Evolutionary conservation across 2,329 filamentous ascomycete species (phyloP).

Genomic region (Coleophoma eucalyptorum): DNA sequence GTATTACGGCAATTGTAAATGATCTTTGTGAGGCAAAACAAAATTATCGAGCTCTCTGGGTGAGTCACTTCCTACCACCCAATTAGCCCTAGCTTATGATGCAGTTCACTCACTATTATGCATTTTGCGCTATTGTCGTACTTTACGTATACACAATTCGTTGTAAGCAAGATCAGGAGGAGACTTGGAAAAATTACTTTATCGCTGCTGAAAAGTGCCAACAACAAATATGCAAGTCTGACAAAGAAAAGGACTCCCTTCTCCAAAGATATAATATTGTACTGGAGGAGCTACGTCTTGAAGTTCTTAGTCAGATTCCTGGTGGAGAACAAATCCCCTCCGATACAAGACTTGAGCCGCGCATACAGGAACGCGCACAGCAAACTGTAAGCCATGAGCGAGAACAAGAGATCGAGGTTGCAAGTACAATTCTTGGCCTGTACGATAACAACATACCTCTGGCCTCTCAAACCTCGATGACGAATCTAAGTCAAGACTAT

Average conservation of each 20-base stretch:
- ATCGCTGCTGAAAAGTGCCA: conserved; percentile 36
- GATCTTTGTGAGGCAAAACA: conserved; percentile 30
- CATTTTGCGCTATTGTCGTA: conserved; percentile 39
- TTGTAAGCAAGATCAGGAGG: conserved; percentile 21
- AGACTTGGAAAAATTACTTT: conserved; percentile 28
- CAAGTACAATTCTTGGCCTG: too few relatives aligned
- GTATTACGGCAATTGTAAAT: conserved; percentile 34
- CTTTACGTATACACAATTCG: conserved; percentile 42
- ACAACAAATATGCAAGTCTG: conserved; percentile 29
- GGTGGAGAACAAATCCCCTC: too few relatives aligned
- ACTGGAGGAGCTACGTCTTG: conserved; percentile 32
- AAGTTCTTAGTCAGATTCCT: conserved; percentile 8
- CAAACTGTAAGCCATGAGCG: conserved; percentile 2
- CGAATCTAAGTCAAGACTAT: conserved; percentile 11
- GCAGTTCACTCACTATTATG: conserved; percentile 37
- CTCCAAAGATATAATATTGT: conserved; percentile 38
- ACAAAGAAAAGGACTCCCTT: conserved; percentile 34
- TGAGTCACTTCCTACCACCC: conserved; percentile 12
- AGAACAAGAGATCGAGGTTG: not conserved
- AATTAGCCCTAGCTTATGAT: too few relatives aligned
- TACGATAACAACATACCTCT: too few relatives aligned
- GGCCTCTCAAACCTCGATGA: conserved; percentile 1
- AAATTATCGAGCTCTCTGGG: conserved; percentile 38
- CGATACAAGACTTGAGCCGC: too few relatives aligned
- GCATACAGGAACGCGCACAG: too few relatives aligned